These are phyloP conservation scores for Paecilomyces niveus DNA, from an alignment of 2,329 filamentous ascomycete genomes.

Conservation along the genomic window DNA sequence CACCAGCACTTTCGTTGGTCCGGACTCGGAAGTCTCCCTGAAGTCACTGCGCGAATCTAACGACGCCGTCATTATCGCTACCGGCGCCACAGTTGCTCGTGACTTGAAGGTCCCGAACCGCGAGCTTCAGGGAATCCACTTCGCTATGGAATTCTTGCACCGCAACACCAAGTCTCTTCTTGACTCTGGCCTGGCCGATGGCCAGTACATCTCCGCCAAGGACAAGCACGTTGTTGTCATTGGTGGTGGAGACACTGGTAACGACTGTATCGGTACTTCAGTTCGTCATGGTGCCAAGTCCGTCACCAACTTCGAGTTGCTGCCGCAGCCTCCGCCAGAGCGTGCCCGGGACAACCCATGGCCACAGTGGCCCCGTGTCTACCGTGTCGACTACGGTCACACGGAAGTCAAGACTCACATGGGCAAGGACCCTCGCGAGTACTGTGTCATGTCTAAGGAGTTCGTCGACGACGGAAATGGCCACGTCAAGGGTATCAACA, in stretches of 20 bases:
- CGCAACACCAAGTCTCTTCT: constrained; percentile 96
- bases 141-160: constrained; percentile 95
- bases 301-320: constrained; percentile 90
- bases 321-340: constrained; percentile 85
- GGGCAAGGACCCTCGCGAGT: constrained; percentile 92
- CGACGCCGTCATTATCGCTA: constrained; percentile 83
- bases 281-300: constrained; percentile 93
- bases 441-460: constrained; percentile 96
- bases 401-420: constrained; percentile 93
- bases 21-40: constrained; percentile 61
- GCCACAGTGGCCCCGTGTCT: constrained; percentile 97
- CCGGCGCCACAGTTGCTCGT: constrained; percentile 85
- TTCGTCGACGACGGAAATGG: constrained; percentile 85
- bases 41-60: constrained; percentile 65
- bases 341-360: constrained; percentile 92
- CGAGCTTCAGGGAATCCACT: constrained; percentile 84
- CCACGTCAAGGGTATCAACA: constrained; percentile 92
- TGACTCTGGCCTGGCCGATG: constrained; percentile 79
- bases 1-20: constrained; percentile 69
- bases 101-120: constrained; percentile 87
- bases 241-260: constrained; percentile 94
- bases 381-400: constrained; percentile 97
- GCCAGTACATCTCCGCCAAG: constrained; percentile 86
- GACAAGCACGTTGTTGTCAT: constrained; percentile 95
- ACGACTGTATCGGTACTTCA: constrained; percentile 95